Percentiles rank a stretch among this genome's conserved stretches.
These are phyloP conservation scores for Cunninghamia lanceolata DNA, from an alignment of 75 land plant species.

Conservation along the genomic window DNA sequence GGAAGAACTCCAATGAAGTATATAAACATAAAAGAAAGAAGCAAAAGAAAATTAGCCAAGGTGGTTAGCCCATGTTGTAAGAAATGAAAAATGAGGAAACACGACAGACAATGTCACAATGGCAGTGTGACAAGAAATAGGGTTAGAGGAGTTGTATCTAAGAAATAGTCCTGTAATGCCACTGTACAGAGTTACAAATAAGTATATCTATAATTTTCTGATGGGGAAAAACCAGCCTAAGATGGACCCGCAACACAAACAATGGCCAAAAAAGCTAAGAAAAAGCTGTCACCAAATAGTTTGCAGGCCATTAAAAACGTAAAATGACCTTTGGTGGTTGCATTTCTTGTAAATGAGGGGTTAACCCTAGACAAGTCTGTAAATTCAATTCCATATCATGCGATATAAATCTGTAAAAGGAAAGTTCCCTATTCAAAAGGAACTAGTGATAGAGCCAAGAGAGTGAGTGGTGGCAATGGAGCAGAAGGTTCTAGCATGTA, in stretches of 20 bases:
- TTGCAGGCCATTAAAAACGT: too few species aligned
- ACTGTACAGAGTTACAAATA: not conserved
- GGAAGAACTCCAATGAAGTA: not conserved
- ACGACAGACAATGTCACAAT: not conserved
- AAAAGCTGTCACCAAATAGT: too few species aligned
- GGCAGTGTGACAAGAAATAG: not conserved
- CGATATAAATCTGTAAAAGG: too few species aligned
- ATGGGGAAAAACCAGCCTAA: not conserved
- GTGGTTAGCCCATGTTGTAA: not conserved
- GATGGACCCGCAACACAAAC: not conserved
- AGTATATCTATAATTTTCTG: not conserved
- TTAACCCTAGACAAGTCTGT: too few species aligned
- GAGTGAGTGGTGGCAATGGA: too few species aligned
- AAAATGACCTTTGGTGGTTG: too few species aligned
- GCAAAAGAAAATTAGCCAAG: not conserved
- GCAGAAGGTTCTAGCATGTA: not conserved
- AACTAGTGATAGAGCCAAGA: too few species aligned
- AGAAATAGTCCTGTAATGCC: not conserved
- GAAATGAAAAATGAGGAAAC: not conserved
- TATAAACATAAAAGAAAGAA: too few species aligned
- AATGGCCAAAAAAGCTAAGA: not conserved
- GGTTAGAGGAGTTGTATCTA: not conserved
- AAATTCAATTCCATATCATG: too few species aligned
- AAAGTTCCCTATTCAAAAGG: too few species aligned
- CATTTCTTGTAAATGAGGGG: too few species aligned